phyloP scores from a whole-genome alignment of 139 green algal genomes.

The Picochlorum sp. region DNA sequence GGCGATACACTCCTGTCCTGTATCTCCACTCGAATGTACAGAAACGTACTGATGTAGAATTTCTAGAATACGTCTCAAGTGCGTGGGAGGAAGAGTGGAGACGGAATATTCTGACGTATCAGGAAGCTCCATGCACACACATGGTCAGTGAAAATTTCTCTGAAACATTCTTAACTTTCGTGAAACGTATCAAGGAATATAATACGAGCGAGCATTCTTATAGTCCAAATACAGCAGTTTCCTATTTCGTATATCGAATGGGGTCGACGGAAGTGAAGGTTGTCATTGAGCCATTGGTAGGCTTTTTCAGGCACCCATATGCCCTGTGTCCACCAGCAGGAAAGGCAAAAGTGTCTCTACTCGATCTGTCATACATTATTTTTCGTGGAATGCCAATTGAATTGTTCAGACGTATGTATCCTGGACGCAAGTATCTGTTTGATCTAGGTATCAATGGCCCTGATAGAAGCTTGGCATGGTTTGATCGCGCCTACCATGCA shows the following conservation, averaged over 20 bases:
- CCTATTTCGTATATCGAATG: neutral
- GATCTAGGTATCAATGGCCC: constrained; percentile 1
- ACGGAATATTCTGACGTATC: neutral
- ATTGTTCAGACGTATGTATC: neutral
- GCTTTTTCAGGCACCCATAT: constrained; percentile 3
- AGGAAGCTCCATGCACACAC: neutral
- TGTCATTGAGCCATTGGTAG: neutral
- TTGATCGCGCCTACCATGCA: neutral
- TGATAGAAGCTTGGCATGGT: neutral
- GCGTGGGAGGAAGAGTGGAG: neutral
- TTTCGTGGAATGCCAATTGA: neutral
- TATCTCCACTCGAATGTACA: too few relatives aligned
- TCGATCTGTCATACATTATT: constrained; percentile 2
- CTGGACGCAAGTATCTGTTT: constrained; percentile 3
- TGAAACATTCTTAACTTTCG: neutral
- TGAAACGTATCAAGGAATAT: neutral
- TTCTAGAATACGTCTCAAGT: neutral
- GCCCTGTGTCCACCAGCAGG: neutral
- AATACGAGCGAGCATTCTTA: neutral
- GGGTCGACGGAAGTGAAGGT: neutral
- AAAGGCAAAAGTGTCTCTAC: neutral
- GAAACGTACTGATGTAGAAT: neutral
- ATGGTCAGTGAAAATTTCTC: neutral
- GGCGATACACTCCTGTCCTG: too few relatives aligned
- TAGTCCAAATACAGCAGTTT: neutral